Percentiles rank a stretch among this genome's conserved stretches.
These are phyloP conservation scores for Fusarium pseudocircinatum DNA, from an alignment of 2,329 filamentous ascomycete species.

Conservation along the genomic window DNA sequence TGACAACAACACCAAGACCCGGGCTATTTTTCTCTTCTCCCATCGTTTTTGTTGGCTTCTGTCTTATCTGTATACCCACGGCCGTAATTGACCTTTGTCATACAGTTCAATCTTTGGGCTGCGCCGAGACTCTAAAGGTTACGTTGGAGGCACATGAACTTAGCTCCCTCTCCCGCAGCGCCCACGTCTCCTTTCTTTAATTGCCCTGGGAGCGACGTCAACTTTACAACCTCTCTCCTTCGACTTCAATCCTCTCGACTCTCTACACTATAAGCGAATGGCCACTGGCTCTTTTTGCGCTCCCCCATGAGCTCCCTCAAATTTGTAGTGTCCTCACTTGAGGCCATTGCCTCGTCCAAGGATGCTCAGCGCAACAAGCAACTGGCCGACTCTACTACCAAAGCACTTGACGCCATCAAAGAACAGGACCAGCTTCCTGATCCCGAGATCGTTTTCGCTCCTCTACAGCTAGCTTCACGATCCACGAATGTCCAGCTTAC, in stretches of 20 bases:
- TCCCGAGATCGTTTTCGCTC: constrained; percentile 91
- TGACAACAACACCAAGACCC: constrained; percentile 22
- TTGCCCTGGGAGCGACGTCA: constrained; percentile 31
- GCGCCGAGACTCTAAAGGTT: background rate
- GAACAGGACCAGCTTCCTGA: constrained; percentile 85
- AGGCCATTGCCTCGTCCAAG: constrained; percentile 90
- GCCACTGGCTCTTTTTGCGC: constrained; percentile 52
- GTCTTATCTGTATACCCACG: background rate
- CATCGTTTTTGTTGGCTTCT: background rate
- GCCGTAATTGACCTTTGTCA: background rate
- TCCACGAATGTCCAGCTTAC: constrained; percentile 85
- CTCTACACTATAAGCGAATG: constrained; percentile 52
- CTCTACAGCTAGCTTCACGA: constrained; percentile 88
- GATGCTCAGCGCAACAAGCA: constrained; percentile 89
- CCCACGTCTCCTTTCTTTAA: constrained; percentile 38
- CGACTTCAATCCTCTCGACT: constrained; percentile 12
- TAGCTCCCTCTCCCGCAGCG: constrained; percentile 20
- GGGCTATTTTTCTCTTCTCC: constrained; percentile 4
- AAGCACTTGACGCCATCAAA: constrained; percentile 86
- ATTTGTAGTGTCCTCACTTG: constrained; percentile 92
- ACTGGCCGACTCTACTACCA: constrained; percentile 81
- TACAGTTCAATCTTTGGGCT: background rate
- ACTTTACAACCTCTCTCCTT: constrained; percentile 19
- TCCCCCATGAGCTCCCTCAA: constrained; percentile 90
- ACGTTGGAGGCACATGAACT: constrained; percentile 14